Evolutionary conservation across 78 protist genomes (phyloP), one percentile per base, ranked within the genome.

Genomic region (Fonticula alba): DNA sequence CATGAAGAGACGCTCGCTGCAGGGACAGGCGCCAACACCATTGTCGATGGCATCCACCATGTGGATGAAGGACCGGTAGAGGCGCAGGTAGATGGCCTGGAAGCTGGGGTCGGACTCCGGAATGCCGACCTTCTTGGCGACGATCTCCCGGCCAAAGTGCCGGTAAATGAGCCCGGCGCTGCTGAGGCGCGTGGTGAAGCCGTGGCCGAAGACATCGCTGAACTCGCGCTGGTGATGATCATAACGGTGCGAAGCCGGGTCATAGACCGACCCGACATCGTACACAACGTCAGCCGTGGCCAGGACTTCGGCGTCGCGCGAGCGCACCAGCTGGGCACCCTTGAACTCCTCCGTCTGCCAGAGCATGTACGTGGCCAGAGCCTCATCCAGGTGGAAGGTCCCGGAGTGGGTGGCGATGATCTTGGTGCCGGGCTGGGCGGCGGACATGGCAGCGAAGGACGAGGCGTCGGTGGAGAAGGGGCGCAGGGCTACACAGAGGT

Each of bases 171-270:
- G 75, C 47, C 89, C 89, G 7, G 82, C 82, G 41, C 71, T 66
- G 22, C 64, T 51, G 43, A 76, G 37, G 64, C 69, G 69, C 7
- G 52, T 73, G 29, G 51, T 31, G 51, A 47, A 46, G n/a, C 36
- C 35, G 27, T 24, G 49, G 26, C 19, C 27, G 31, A 84, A 58
- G 10, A 73, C 73, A 33, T 68, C 79, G 0, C 50, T 31, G 67
- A 87, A 87, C 22, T 82, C 85, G 22, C 78, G 76, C 79, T 87
- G 93, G 69, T 85, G 91, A 56, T 84, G 89, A 68, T 84, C 93
- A 61, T 52, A 87, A 46, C 75, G 81, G 33, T 27, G n/a, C 54
- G 29, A 68, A 0, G 33, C 36, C 20, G 82, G 59, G 64, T 84
- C 85, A 56, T 85, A 88, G 32, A 35, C 76, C 6, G 82, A 89